Percentiles rank a stretch among this genome's conserved stretches.
phyloP scores from a whole-genome alignment of 2,329 filamentous ascomycete species.

The Monosporascus ibericus region DNA sequence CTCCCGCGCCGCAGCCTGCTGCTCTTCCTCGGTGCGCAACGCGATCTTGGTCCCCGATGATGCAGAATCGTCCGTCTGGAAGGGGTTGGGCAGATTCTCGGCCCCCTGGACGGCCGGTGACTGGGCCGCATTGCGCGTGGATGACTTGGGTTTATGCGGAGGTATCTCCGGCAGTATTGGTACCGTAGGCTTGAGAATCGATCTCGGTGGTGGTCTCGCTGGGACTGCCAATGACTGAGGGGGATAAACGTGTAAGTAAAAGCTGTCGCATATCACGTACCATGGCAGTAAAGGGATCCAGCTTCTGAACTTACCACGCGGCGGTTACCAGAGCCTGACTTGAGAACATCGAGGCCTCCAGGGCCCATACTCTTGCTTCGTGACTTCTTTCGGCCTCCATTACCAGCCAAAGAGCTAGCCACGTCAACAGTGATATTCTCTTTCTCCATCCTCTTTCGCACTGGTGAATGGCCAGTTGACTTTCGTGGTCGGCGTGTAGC shows the following conservation, averaged over 20 bases:
- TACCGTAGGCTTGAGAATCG: slow-evolving; percentile 77
- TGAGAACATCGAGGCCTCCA: slow-evolving; percentile 78
- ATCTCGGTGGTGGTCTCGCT: slow-evolving; percentile 48
- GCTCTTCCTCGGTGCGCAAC: slow-evolving; percentile 62
- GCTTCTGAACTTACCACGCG: slow-evolving; percentile 56
- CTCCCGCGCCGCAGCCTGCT: slow-evolving; percentile 62
- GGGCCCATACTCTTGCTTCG: slow-evolving; percentile 96
- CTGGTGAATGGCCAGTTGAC: slow-evolving; percentile 60
- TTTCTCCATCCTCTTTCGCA: slow-evolving; percentile 56
- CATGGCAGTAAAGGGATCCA: slow-evolving; percentile 1
- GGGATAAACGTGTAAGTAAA: slow-evolving; percentile 6
- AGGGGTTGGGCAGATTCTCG: slow-evolving; percentile 40
- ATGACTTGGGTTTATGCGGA: slow-evolving; percentile 54
- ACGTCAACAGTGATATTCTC: slow-evolving; percentile 72
- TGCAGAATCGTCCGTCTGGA: slow-evolving; percentile 28
- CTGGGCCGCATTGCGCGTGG: slow-evolving; percentile 39
- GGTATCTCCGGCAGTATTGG: slow-evolving; percentile 62
- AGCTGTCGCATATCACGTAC: not conserved
- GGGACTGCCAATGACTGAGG: slow-evolving; percentile 49
- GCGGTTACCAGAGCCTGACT: slow-evolving; percentile 68
- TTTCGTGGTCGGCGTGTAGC: slow-evolving; percentile 57
- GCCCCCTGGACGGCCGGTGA: slow-evolving; percentile 31
- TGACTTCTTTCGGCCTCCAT: slow-evolving; percentile 55
- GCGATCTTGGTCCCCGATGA: slow-evolving; percentile 52
- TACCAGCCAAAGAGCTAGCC: slow-evolving; percentile 44